These are phyloP conservation scores for Nigrospora oryzae DNA, from an alignment of 2,329 filamentous ascomycete species.

Conservation along the genomic window DNA sequence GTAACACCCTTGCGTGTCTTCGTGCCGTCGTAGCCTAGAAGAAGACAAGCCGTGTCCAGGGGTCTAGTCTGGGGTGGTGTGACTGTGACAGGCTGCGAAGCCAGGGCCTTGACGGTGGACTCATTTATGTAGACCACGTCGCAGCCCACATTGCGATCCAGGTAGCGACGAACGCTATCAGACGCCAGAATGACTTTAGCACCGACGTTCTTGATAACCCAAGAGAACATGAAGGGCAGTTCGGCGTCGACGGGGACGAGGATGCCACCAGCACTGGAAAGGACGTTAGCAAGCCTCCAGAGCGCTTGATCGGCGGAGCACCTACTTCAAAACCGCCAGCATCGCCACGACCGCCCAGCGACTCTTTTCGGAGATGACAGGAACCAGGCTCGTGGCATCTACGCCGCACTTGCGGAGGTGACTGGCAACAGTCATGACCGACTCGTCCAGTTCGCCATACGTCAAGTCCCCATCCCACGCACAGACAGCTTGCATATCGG, in stretches of 20 bases:
- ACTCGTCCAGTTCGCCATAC: slow-evolving; percentile 17
- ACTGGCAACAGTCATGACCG: slow-evolving; percentile 18
- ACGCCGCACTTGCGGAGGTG: slow-evolving; percentile 17
- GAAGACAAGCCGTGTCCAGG: slow-evolving; percentile 47
- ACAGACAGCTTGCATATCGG: slow-evolving; percentile 24
- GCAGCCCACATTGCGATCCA: slow-evolving; percentile 27
- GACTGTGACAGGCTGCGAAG: slow-evolving; percentile 17
- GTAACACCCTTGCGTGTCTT: slow-evolving; percentile 52
- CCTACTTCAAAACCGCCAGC: slow-evolving; percentile 58
- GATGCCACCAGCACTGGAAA: slow-evolving; percentile 33
- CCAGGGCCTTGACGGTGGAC: slow-evolving; percentile 26
- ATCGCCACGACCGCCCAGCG: slow-evolving; percentile 61
- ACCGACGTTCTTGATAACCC: slow-evolving; percentile 32
- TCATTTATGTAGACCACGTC: slow-evolving; percentile 33
- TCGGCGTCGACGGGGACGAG: slow-evolving; percentile 41
- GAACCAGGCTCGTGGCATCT: slow-evolving; percentile 37
- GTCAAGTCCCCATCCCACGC: slow-evolving; percentile 21
- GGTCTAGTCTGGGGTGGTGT: slow-evolving; percentile 24
- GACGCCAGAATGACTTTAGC: slow-evolving; percentile 35
- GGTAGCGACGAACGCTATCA: slow-evolving; percentile 28
- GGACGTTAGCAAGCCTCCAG: slow-evolving; percentile 2
- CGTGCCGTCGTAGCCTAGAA: slow-evolving; percentile 51
- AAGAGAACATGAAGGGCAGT: slow-evolving; percentile 29
- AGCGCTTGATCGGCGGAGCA: slow-evolving; percentile 20
- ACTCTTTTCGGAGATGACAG: slow-evolving; percentile 62